Evolutionary conservation across 495 filamentous ascomycete species (phyloP).

Genomic region (Sphaerosporella brunnea): DNA sequence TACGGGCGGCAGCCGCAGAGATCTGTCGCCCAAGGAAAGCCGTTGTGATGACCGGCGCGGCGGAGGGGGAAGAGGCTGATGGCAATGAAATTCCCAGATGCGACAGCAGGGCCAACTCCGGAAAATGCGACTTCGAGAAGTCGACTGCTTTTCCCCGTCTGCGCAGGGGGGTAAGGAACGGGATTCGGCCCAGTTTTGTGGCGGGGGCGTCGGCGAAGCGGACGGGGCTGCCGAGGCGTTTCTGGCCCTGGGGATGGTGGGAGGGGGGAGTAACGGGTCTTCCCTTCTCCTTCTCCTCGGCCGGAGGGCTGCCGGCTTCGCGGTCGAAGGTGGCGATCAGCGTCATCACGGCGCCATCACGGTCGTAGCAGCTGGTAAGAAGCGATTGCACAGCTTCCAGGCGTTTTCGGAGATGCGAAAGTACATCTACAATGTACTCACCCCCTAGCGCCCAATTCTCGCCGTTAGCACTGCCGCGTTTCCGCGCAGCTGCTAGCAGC

Average conservation of each 20-base stretch:
- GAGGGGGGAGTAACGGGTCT: conserved; percentile 13
- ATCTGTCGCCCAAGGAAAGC: conserved; percentile 8
- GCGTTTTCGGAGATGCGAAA: conserved; percentile 16
- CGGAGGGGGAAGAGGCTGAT: not conserved
- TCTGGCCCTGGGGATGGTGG: conserved; percentile 7
- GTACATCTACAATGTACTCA: conserved; percentile 17
- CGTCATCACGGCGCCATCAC: conserved; percentile 15
- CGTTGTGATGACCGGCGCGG: conserved; percentile 9
- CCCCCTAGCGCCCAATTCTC: conserved; percentile 16
- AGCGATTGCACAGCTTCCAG: conserved; percentile 10
- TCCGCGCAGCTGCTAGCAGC: conserved; percentile 11
- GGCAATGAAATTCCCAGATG: conserved; percentile 19
- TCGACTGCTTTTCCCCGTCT: conserved; percentile 12
- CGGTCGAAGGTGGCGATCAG: conserved; percentile 20
- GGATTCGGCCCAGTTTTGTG: conserved; percentile 11
- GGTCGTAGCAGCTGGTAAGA: conserved; percentile 11
- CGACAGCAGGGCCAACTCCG: conserved; percentile 20
- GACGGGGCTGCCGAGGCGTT: conserved; percentile 1
- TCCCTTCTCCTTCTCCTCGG: not conserved
- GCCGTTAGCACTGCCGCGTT: conserved; percentile 5
- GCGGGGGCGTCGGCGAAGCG: not conserved
- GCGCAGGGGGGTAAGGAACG: conserved; percentile 16
- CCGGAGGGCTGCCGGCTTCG: conserved; percentile 10
- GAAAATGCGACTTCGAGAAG: conserved; percentile 12
- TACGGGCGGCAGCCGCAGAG: conserved; percentile 8